Conservation (phyloP, 1,284 basidiomycete species). For the Paramarasmius palmivorus region DNA sequence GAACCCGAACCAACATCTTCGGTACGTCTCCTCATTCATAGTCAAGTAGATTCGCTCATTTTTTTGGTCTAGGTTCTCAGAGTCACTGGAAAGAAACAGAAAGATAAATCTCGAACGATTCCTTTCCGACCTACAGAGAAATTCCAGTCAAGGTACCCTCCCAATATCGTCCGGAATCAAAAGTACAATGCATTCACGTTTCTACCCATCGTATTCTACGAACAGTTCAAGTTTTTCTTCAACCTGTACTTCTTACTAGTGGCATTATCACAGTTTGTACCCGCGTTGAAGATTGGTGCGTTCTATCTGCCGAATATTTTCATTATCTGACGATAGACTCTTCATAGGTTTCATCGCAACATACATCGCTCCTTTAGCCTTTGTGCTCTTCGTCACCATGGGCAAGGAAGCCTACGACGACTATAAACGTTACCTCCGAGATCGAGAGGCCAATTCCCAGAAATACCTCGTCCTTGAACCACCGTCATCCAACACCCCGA, state of each 20-base stretch:
- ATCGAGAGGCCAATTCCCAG: slow-evolving; percentile 93
- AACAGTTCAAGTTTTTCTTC: slow-evolving; percentile 99
- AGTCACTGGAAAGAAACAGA: slow-evolving; percentile 22
- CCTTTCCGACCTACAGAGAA: slow-evolving; percentile 81
- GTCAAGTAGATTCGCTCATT: neutral
- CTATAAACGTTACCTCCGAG: slow-evolving; percentile 89
- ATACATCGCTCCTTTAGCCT: slow-evolving; percentile 94
- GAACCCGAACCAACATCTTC: neutral
- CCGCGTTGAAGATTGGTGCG: slow-evolving; percentile 92
- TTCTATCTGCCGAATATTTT: slow-evolving; percentile 11
- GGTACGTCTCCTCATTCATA: neutral
- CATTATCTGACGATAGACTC: slow-evolving; percentile 4
- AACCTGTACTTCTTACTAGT: slow-evolving; percentile 99
- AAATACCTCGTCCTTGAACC: slow-evolving; percentile 83
- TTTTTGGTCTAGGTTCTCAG: slow-evolving; percentile 5
- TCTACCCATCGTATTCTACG: slow-evolving; percentile 95
- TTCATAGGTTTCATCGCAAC: slow-evolving; percentile 88
- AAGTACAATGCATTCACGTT: slow-evolving; percentile 97
- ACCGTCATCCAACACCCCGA: slow-evolving; percentile 28
- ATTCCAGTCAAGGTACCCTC: slow-evolving; percentile 63
- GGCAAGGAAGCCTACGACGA: slow-evolving; percentile 99
- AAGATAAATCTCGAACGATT: slow-evolving; percentile 76
- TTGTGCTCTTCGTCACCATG: slow-evolving; percentile 94
- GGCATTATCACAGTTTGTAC: slow-evolving; percentile 94
- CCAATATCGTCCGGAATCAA: slow-evolving; percentile 95